These are phyloP conservation scores for Curvularia lunata DNA, from an alignment of 2,329 filamentous ascomycete genomes.

Conservation along the genomic window DNA sequence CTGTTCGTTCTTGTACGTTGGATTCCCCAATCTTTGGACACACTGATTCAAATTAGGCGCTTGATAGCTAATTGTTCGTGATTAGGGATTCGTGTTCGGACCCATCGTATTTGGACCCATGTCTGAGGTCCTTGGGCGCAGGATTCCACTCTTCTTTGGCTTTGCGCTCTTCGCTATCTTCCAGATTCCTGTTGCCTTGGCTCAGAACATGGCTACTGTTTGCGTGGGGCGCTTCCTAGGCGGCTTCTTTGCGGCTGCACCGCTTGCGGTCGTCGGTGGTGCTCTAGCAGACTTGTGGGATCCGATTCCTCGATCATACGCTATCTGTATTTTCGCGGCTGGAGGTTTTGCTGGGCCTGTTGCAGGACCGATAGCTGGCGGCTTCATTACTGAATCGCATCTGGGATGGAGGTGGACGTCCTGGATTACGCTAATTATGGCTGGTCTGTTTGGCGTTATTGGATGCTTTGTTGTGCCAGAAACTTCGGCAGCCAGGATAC, in stretches of 20 bases:
- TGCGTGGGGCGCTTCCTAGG: conserved; percentile 60
- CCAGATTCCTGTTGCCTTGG: conserved; percentile 49
- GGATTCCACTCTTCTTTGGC: conserved; percentile 40
- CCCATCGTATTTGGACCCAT: conserved; percentile 56
- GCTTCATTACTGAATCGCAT: conserved; percentile 43
- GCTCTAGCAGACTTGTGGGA: conserved; percentile 48
- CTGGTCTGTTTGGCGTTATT: conserved; percentile 34
- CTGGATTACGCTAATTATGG: conserved; percentile 49
- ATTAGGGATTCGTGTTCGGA: conserved; percentile 60
- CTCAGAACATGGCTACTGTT: conserved; percentile 59
- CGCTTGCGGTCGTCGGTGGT: conserved; percentile 45
- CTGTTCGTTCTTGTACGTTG: conserved; percentile 53
- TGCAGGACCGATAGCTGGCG: conserved; percentile 57
- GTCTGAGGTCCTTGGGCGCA: conserved; percentile 58
- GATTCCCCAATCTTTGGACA: background rate
- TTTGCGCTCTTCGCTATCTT: conserved; percentile 50
- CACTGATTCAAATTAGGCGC: too few relatives aligned
- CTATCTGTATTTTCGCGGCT: conserved; percentile 46
- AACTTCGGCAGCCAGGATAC: conserved; percentile 39
- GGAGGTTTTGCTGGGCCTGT: conserved; percentile 46
- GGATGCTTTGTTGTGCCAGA: conserved; percentile 37
- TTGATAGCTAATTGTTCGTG: background rate
- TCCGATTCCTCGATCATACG: conserved; percentile 45
- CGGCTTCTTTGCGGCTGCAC: conserved; percentile 58
- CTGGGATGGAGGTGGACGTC: conserved; percentile 49